phyloP scores from a whole-genome alignment of 2,329 filamentous ascomycete species.

The Blastomyces gilchristii region DNA sequence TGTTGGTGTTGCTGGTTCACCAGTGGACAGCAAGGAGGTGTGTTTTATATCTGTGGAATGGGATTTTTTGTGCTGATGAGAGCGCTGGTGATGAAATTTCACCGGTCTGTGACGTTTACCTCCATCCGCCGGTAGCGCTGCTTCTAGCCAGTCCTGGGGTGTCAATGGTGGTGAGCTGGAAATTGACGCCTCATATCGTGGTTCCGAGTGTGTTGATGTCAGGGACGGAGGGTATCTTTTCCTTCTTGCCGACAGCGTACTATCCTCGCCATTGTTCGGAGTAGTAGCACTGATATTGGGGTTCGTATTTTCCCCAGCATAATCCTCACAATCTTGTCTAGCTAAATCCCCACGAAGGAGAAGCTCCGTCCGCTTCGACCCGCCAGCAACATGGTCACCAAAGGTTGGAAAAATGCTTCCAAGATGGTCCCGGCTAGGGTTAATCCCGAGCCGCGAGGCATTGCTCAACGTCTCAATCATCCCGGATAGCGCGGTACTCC shows the following conservation, averaged over 20 bases:
- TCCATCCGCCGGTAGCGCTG: slow-evolving; percentile 23
- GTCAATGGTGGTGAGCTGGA: slow-evolving; percentile 27
- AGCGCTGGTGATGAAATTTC: not conserved
- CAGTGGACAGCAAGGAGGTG: not conserved
- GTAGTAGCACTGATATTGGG: slow-evolving; percentile 15
- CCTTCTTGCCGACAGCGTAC: slow-evolving; percentile 17
- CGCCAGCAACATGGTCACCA: slow-evolving; percentile 17
- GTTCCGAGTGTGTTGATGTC: slow-evolving; percentile 14
- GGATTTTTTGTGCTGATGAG: not conserved
- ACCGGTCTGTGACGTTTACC: slow-evolving; percentile 4
- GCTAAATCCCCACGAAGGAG: not conserved
- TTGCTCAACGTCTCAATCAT: slow-evolving; percentile 27
- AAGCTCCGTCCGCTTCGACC: slow-evolving; percentile 7
- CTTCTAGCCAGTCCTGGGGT: slow-evolving; percentile 35
- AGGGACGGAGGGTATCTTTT: slow-evolving; percentile 18
- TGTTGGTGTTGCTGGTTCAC: not conserved
- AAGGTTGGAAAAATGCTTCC: slow-evolving; percentile 25
- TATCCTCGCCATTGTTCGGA: too few relatives aligned
- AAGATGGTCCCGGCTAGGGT: slow-evolving; percentile 17
- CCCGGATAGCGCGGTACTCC: slow-evolving; percentile 22
- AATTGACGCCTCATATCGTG: slow-evolving; percentile 11
- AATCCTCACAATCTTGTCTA: not conserved
- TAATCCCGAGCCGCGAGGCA: slow-evolving; percentile 20
- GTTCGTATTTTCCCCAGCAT: slow-evolving; percentile 1
- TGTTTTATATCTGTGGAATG: slow-evolving; percentile 1